Evolutionary conservation across 176 grass and related monocot genomes (phyloP).

Genomic region (Hsuehochloa calcarea): DNA sequence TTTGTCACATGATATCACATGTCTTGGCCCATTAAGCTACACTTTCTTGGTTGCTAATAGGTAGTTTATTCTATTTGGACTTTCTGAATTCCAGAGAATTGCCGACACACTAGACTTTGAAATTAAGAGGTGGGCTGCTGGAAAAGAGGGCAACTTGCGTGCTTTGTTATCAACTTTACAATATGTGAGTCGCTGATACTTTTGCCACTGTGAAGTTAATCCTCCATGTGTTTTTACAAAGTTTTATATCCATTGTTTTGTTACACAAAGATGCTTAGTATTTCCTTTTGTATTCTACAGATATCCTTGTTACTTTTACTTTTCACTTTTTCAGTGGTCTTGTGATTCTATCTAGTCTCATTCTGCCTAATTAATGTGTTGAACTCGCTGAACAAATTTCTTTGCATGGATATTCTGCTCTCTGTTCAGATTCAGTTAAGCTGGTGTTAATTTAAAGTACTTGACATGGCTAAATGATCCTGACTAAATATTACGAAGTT

Average conservation of each 20-base stretch:
- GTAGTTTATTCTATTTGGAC: background rate
- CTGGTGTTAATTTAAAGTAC: background rate
- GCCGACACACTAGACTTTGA: constrained; percentile 72
- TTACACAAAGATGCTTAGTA: constrained; percentile 7
- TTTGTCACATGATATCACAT: background rate
- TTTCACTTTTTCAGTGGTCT: background rate
- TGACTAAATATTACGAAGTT: background rate
- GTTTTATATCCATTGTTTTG: background rate
- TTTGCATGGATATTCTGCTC: background rate
- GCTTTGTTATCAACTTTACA: constrained; percentile 89
- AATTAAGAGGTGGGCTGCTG: constrained; percentile 95
- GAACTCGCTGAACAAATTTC: background rate
- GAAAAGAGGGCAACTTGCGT: constrained; percentile 96
- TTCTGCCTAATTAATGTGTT: background rate
- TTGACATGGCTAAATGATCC: background rate
- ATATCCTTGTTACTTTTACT: background rate
- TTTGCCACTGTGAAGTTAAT: constrained; percentile 12
- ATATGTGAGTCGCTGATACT: constrained; percentile 59
- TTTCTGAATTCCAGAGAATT: constrained; percentile 77
- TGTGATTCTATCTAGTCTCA: background rate
- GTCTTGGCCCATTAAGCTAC: background rate
- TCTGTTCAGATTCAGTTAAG: background rate
- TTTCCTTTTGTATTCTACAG: background rate
- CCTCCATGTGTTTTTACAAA: constrained; percentile 1
- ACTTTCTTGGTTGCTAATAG: constrained; percentile 26